These are phyloP conservation scores for Corylus heterophylla DNA, from an alignment of 306 rosid genomes.

Conservation along the genomic window DNA sequence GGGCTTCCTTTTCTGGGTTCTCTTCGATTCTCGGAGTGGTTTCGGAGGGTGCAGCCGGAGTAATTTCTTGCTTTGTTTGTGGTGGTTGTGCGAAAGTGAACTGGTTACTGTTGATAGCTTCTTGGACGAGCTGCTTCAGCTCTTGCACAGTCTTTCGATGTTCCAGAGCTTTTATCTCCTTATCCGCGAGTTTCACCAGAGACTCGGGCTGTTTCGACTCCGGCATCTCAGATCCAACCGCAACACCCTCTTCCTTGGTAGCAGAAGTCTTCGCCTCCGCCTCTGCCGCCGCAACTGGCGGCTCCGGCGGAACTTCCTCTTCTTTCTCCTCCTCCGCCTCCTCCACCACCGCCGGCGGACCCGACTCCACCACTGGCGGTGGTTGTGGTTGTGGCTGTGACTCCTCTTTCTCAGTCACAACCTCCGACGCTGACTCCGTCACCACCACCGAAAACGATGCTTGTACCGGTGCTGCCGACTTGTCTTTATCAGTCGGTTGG, in stretches of 20 bases:
- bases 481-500: background rate
- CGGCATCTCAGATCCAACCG: conserved; percentile 21
- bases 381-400: background rate
- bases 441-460: background rate
- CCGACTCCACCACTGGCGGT: conserved; percentile 6
- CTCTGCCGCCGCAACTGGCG: background rate
- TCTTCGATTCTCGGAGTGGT: conserved; percentile 29
- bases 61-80: background rate
- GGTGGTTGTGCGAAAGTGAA: conserved; percentile 17
- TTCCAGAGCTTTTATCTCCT: no score
- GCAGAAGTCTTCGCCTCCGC: conserved; percentile 26
- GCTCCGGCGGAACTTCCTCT: conserved; percentile 2
- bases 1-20: conserved; percentile 32
- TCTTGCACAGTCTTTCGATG: conserved; percentile 50
- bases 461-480: background rate
- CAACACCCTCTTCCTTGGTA: conserved; percentile 25
- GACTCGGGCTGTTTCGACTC: conserved; percentile 37
- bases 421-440: conserved; percentile 5
- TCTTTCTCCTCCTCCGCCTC: conserved; percentile 15
- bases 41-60: conserved; percentile 12
- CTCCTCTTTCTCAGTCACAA: conserved; percentile 9
- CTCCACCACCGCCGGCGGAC: conserved; percentile 21
- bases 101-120: conserved; percentile 29
- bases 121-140: conserved; percentile 45
- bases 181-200: background rate